phyloP scores from a whole-genome alignment of 768 basidiomycete genomes.

The Kwoniella mangroviensis region DNA sequence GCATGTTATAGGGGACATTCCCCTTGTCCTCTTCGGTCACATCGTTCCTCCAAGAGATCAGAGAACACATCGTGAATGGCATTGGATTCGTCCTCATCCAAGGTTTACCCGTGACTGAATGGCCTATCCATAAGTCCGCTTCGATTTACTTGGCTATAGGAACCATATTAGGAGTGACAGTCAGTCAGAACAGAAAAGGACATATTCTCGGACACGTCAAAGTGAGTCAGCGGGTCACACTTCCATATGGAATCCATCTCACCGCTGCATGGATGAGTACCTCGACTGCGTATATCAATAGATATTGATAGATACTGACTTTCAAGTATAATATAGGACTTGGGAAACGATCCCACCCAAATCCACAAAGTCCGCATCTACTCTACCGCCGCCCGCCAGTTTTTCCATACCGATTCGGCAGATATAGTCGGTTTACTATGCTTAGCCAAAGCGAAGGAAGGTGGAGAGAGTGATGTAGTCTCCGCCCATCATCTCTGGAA shows the following conservation, averaged over 20 bases:
- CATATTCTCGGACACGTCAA: slow-evolving; percentile 57
- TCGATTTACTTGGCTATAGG: slow-evolving; percentile 53
- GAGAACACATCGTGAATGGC: slow-evolving; percentile 49
- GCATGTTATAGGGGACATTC: slow-evolving; percentile 41
- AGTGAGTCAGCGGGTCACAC: slow-evolving; percentile 9
- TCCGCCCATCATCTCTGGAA: slow-evolving; percentile 55
- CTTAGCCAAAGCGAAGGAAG: slow-evolving; percentile 52
- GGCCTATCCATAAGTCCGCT: slow-evolving; percentile 48
- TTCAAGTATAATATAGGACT: slow-evolving; percentile 29
- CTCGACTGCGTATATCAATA: too few species aligned
- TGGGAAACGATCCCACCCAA: slow-evolving; percentile 55
- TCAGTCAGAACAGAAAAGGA: slow-evolving; percentile 53
- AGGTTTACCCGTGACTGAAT: slow-evolving; percentile 49
- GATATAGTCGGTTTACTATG: slow-evolving; percentile 57
- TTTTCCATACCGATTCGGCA: slow-evolving; percentile 53
- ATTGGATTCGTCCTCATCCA: slow-evolving; percentile 57
- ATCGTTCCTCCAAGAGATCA: slow-evolving; percentile 32
- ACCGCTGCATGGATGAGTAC: not conserved
- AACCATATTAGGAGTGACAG: slow-evolving; percentile 47
- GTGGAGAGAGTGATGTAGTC: slow-evolving; percentile 55
- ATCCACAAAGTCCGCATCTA: slow-evolving; percentile 42
- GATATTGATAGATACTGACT: not conserved
- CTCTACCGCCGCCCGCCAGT: slow-evolving; percentile 52
- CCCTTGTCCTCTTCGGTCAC: slow-evolving; percentile 40
- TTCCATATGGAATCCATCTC: too few species aligned